Percentiles rank a stretch among this genome's conserved stretches.
These are phyloP conservation scores for Musa schizocarpa DNA, from an alignment of 176 grass and related monocot species.

Conservation along the genomic window DNA sequence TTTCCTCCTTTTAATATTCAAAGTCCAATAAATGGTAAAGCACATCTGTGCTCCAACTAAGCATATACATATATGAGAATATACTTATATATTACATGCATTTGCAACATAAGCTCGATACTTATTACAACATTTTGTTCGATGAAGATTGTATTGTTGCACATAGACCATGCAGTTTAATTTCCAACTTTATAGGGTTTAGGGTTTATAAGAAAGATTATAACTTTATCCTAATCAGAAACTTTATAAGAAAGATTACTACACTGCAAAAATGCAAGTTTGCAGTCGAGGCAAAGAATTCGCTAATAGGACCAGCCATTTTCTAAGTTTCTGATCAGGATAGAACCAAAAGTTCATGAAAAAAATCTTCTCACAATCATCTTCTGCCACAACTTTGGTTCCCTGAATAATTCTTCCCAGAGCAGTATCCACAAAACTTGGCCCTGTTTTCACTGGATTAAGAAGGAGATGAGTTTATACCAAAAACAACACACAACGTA, in stretches of 20 bases:
- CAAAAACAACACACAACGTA: background rate
- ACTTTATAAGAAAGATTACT: conserved; percentile 30
- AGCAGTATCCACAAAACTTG: conserved; percentile 59
- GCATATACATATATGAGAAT: background rate
- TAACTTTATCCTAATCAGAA: no score
- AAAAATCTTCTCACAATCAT: conserved; percentile 64
- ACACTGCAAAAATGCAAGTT: conserved; percentile 84
- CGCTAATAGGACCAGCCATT: conserved; percentile 64
- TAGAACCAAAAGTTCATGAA: conserved; percentile 50
- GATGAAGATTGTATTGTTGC: background rate
- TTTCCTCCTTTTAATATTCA: background rate
- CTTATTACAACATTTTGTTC: background rate
- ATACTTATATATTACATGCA: background rate
- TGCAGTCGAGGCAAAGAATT: conserved; percentile 57
- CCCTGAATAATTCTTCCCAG: conserved; percentile 77
- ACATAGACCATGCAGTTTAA: conserved; percentile 33
- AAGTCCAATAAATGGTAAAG: background rate
- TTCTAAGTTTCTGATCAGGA: conserved; percentile 66
- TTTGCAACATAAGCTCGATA: background rate
- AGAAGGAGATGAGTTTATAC: background rate
- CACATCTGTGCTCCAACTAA: background rate
- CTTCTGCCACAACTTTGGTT: conserved; percentile 68
- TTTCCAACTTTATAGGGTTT: conserved; percentile 33
- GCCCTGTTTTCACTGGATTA: conserved; percentile 55
- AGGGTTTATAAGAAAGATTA: no score